These are phyloP conservation scores for Knufia petricola DNA, from an alignment of 2,329 filamentous ascomycete genomes.

Conservation along the genomic window DNA sequence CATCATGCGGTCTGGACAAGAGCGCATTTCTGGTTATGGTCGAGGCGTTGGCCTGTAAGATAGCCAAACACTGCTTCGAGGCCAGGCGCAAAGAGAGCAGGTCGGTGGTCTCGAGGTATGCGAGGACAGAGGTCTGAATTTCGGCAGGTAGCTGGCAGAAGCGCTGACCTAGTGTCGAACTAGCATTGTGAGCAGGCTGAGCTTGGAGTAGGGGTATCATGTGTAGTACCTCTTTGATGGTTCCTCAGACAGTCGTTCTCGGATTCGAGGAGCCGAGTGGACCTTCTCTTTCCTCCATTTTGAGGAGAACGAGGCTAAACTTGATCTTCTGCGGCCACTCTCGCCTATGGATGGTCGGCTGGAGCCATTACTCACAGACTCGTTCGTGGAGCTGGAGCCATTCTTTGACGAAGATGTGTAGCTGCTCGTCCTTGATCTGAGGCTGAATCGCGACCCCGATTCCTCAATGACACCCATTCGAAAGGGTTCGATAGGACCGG, in stretches of 20 bases:
- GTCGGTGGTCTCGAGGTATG: slow-evolving; percentile 3
- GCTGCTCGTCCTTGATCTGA: neutral
- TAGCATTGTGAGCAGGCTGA: neutral
- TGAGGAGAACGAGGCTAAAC: slow-evolving; percentile 7
- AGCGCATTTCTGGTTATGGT: slow-evolving; percentile 6
- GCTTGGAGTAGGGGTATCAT: neutral
- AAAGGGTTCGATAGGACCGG: neutral
- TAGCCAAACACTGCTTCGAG: slow-evolving; percentile 3
- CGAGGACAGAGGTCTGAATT: slow-evolving; percentile 6
- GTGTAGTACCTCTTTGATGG: neutral
- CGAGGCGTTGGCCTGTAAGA: slow-evolving; percentile 7
- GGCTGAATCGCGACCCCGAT: neutral
- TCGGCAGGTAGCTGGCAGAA: slow-evolving; percentile 8
- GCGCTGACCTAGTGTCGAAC: neutral
- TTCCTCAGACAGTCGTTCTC: neutral
- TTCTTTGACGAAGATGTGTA: neutral
- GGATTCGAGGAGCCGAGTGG: neutral
- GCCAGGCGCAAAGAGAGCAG: slow-evolving; percentile 2
- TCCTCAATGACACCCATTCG: neutral
- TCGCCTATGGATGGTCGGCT: slow-evolving; percentile 3
- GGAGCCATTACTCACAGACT: slow-evolving; percentile 6
- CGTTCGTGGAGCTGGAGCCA: slow-evolving; percentile 4
- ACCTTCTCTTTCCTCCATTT: slow-evolving; percentile 2
- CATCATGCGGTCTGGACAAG: neutral
- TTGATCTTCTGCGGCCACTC: neutral